Conservation (phyloP, 2,329 filamentous ascomycete genomes). For the Rhynchosporium graminicola region DNA sequence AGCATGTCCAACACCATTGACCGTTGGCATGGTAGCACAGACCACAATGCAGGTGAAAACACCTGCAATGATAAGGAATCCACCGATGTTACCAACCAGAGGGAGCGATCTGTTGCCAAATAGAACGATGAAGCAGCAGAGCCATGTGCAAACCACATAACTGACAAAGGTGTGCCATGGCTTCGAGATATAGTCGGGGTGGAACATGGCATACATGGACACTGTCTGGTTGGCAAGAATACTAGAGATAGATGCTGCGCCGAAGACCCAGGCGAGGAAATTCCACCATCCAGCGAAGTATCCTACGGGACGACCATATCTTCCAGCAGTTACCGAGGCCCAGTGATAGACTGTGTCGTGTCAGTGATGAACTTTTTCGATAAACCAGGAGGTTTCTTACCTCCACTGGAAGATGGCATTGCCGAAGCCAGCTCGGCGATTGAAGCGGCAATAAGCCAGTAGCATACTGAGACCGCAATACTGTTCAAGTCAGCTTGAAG, state of each 20-base stretch:
- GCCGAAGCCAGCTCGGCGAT: constrained; percentile 52
- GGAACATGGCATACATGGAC: constrained; percentile 50
- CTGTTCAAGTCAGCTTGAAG: constrained; percentile 46
- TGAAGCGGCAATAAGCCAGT: constrained; percentile 50
- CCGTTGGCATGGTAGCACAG: constrained; percentile 54
- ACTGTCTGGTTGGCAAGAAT: constrained; percentile 48
- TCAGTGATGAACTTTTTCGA: background rate
- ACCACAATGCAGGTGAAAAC: constrained; percentile 57
- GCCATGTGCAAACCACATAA: constrained; percentile 49
- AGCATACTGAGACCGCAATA: constrained; percentile 50
- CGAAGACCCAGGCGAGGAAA: constrained; percentile 46
- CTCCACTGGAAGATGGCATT: constrained; percentile 45
- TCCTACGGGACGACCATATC: constrained; percentile 47
- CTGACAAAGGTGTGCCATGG: constrained; percentile 52
- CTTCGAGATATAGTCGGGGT: constrained; percentile 45
- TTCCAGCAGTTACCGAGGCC: constrained; percentile 50
- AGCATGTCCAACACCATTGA: constrained; percentile 44
- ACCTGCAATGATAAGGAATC: constrained; percentile 53
- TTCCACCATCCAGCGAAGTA: constrained; percentile 56
- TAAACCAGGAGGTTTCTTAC: constrained; percentile 15
- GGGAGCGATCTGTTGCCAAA: constrained; percentile 55
- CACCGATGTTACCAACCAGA: constrained; percentile 51
- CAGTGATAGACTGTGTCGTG: constrained; percentile 49
- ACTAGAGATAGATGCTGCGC: constrained; percentile 26
- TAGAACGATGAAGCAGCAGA: constrained; percentile 47